phyloP scores from a whole-genome alignment of 2,329 filamentous ascomycete species.

The Akanthomyces muscarius region DNA sequence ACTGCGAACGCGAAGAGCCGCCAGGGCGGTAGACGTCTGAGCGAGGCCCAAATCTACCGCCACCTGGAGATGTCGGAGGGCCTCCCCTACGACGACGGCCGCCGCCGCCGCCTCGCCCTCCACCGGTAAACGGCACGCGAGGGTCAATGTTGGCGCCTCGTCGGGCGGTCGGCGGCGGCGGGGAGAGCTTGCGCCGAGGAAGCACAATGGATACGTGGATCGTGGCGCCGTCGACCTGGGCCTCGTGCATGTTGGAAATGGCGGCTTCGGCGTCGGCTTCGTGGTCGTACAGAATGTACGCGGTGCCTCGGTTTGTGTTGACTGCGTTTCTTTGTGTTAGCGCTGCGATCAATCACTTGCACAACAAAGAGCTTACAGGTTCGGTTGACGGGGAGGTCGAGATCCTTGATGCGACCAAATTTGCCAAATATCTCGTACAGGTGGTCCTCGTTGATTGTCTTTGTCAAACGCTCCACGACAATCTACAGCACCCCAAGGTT shows the following conservation, averaged over 20 bases:
- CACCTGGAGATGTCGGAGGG: constrained; percentile 31
- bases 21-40: constrained; percentile 62
- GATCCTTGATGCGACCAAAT: constrained; percentile 79
- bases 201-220: constrained; percentile 88
- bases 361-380: constrained; percentile 57
- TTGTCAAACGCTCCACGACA: constrained; percentile 91
- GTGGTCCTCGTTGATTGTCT: constrained; percentile 87
- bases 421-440: constrained; percentile 86
- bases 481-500: constrained; percentile 47
- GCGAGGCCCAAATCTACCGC: constrained; percentile 38
- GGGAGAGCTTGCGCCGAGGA: constrained; percentile 76
- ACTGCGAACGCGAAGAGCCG: constrained; percentile 34
- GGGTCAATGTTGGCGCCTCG: constrained; percentile 58
- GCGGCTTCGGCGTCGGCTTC: constrained; percentile 79
- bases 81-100: constrained; percentile 34
- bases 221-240: constrained; percentile 78
- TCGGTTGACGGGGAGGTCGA: constrained; percentile 87
- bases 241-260: constrained; percentile 96
- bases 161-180: constrained; percentile 68
- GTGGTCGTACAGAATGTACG: constrained; percentile 81
- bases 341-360: constrained; percentile 31
- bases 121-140: constrained; percentile 32
- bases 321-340: constrained; percentile 36
- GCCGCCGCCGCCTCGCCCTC: constrained; percentile 33
- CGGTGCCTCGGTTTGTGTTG: constrained; percentile 86